Evolutionary conservation across 2,329 filamentous ascomycete genomes (phyloP), one percentile per base, ranked within the genome.

Genomic region (Achaetomium macrosporum): DNA sequence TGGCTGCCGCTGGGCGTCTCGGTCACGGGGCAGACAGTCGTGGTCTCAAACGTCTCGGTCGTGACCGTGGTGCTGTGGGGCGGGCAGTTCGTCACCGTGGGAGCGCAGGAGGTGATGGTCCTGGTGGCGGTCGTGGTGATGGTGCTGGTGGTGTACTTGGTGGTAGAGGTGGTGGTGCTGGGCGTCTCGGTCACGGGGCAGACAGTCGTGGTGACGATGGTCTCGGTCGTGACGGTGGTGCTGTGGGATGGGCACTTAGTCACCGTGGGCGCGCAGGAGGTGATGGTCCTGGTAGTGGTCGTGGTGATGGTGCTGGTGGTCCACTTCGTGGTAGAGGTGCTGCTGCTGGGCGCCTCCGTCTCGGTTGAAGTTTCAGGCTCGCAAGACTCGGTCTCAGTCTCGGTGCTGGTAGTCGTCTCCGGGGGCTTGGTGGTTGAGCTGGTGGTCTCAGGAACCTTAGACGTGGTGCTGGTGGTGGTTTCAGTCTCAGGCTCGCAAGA

Each of bases 281-380:
- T 62, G 57, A 61, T 56, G 43, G 59, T 59, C 9, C 42, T 42
- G 16, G 54, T 57, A 17, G 51, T 58, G 49, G 57, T 61, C 43
- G 50, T 55, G 41, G 53, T 51, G 44, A 58, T 44, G 51, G 59
- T 61, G 51, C 43, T 53, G 47, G 56, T 61, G 51, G 57, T 58
- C 48, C 40, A 55, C 54, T 53, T 36, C 42, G 51, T 58, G 31
- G 53, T 56, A n/a, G 57, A 31, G 33, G 67, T 70, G 56, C 67
- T 68, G 55, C 69, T 71, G 58, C 73, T 45, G 10, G 53, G 62
- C 37, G 66, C 61, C 44, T 73, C 62, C 39, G 69, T 71, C 61
- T 73, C 63, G 65, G 73, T 74, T 49, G 71, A 74, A 59, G 41
- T 54, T 33, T 40, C 47, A 17, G 47, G 45, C 29, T 45, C 25